Evolutionary conservation across 2,329 filamentous ascomycete genomes (phyloP).

Genomic region (Trichoderma atrobrunneum): DNA sequence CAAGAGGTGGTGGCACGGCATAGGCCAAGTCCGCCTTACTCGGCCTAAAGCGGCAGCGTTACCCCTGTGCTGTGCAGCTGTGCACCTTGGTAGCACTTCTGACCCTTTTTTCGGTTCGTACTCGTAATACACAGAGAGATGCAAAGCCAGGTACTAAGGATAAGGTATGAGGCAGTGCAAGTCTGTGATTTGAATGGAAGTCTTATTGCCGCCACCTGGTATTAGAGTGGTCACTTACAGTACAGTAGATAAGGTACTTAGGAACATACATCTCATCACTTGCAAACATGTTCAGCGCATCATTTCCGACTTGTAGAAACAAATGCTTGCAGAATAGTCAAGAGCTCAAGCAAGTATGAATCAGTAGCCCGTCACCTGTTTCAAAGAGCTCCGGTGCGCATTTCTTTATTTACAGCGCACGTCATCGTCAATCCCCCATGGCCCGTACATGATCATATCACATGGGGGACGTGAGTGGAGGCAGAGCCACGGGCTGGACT

Average conservation of each 20-base stretch:
- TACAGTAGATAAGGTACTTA: neutral
- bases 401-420: neutral
- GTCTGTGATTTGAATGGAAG: neutral
- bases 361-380: neutral
- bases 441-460: conserved; percentile 11
- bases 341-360: neutral
- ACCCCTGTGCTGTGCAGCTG: neutral
- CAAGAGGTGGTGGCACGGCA: neutral
- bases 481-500: neutral
- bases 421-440: neutral
- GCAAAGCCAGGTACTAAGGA: neutral
- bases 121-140: neutral
- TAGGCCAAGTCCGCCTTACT: neutral
- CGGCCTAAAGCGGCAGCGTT: neutral
- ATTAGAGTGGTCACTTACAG: neutral
- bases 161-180: neutral
- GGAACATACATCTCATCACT: neutral
- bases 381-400: neutral
- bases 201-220: neutral
- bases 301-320: neutral
- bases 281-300: neutral
- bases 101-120: neutral
- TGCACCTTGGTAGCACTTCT: neutral
- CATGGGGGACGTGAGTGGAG: conserved; percentile 6
- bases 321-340: neutral